Evolutionary conservation across 1,139 yeast species (phyloP).

Genomic region (Hyphopichia wangnamkhiaoensis): DNA sequence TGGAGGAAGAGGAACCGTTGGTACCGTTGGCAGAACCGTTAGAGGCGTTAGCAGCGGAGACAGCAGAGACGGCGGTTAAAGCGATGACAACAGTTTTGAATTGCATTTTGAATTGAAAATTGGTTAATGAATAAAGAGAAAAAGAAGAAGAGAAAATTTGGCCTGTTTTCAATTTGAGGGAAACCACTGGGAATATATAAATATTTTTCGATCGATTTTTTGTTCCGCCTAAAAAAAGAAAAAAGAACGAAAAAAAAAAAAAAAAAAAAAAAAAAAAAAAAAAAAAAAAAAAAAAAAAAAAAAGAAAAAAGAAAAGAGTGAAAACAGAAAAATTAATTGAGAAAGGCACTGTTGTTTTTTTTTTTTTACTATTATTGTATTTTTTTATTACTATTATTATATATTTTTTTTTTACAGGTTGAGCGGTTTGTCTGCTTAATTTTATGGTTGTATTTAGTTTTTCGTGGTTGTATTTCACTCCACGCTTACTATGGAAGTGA

Average conservation of each 20-base stretch:
- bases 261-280: not conserved
- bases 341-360: not conserved
- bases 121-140: not conserved
- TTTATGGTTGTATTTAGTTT: too few relatives aligned
- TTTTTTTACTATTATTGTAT: not conserved
- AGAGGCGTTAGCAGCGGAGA: conserved; percentile 43
- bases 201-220: not conserved
- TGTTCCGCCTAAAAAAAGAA: conserved; percentile 1
- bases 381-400: not conserved
- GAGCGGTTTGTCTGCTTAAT: too few relatives aligned
- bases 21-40: conserved; percentile 30
- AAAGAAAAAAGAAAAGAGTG: too few relatives aligned
- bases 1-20: conserved; percentile 14
- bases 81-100: conserved; percentile 47
- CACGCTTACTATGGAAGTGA: too few relatives aligned
- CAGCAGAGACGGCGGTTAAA: conserved; percentile 47
- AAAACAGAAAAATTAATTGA: too few relatives aligned
- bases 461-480: too few relatives aligned
- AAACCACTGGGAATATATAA: not conserved
- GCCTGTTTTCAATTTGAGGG: not conserved
- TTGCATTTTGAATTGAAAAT: conserved; percentile 39
- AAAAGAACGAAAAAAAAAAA: not conserved
- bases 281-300: not conserved
- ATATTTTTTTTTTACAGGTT: too few relatives aligned
- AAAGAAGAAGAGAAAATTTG: not conserved